Evolutionary conservation across 2,329 filamentous ascomycete genomes (phyloP).

Genomic region (Sclerotinia trifoliorum): DNA sequence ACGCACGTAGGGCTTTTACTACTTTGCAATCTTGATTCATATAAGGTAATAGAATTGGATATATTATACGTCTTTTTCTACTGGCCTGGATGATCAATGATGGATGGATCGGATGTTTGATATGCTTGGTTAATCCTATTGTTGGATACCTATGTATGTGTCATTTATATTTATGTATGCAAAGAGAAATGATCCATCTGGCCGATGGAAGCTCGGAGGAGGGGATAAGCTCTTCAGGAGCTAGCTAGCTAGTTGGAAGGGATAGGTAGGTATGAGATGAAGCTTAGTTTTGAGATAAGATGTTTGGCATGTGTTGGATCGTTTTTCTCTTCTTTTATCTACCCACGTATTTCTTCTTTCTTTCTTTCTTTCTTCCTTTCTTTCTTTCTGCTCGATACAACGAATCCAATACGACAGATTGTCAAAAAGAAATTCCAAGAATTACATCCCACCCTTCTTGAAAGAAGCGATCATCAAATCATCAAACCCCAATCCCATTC

Average conservation of each 20-base stretch:
- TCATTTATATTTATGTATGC: background rate
- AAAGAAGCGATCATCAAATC: background rate
- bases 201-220: background rate
- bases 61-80: background rate
- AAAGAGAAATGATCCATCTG: slow-evolving; percentile 8
- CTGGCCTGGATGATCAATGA: background rate
- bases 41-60: slow-evolving; percentile 2
- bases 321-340: background rate
- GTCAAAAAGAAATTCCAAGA: background rate
- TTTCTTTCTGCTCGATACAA: background rate
- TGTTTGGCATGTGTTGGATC: slow-evolving; percentile 11
- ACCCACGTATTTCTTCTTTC: background rate
- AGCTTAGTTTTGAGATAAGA: background rate
- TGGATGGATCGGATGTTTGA: too few relatives aligned
- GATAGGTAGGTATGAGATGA: background rate
- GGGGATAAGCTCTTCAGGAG: background rate
- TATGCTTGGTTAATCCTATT: too few relatives aligned
- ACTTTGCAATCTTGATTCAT: background rate
- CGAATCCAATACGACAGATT: background rate
- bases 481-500: background rate
- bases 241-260: background rate
- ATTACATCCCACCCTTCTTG: too few relatives aligned
- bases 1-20: slow-evolving; percentile 2
- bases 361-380: background rate
- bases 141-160: background rate